Percentiles rank a stretch among this genome's conserved stretches.
Evolutionary conservation across 306 rosid genomes (phyloP).

Genomic region (Cucumis sativus): DNA sequence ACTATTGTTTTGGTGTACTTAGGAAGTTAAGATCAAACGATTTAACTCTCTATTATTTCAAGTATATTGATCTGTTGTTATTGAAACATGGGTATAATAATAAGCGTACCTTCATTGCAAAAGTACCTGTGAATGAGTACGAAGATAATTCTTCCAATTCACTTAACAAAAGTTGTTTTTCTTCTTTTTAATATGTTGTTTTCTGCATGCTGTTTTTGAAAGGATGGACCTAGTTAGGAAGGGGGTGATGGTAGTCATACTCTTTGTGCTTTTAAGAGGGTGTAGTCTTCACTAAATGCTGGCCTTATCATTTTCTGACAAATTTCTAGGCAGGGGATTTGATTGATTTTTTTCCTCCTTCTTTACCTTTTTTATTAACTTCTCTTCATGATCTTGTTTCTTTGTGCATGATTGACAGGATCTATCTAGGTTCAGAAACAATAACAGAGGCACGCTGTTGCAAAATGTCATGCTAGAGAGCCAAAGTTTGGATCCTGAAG

Average conservation of each 20-base stretch:
- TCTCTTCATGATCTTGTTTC: neutral
- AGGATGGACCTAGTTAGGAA: neutral
- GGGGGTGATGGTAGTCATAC: neutral
- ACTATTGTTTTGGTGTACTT: neutral
- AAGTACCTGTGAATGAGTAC: neutral
- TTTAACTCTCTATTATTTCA: neutral
- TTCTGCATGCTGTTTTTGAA: neutral
- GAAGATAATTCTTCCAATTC: neutral
- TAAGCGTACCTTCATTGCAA: neutral
- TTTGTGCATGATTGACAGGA: neutral
- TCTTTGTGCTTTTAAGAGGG: neutral
- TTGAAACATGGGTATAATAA: neutral
- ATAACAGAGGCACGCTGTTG: neutral
- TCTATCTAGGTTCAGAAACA: neutral
- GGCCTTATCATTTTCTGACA: neutral
- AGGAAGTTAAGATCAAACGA: neutral
- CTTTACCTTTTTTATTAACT: too few species aligned
- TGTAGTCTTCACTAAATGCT: neutral
- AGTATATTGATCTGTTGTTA: neutral
- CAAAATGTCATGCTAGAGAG: slow-evolving; percentile 19
- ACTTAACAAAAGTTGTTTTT: neutral
- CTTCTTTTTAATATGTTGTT: neutral
- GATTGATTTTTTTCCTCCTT: neutral
- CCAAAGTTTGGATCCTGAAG: slow-evolving; percentile 14
- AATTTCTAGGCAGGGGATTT: neutral